Percentiles rank a stretch among this genome's conserved stretches.
Conservation (phyloP, 768 basidiomycete genomes). For the Brasilioporus rufonigricans region DNA sequence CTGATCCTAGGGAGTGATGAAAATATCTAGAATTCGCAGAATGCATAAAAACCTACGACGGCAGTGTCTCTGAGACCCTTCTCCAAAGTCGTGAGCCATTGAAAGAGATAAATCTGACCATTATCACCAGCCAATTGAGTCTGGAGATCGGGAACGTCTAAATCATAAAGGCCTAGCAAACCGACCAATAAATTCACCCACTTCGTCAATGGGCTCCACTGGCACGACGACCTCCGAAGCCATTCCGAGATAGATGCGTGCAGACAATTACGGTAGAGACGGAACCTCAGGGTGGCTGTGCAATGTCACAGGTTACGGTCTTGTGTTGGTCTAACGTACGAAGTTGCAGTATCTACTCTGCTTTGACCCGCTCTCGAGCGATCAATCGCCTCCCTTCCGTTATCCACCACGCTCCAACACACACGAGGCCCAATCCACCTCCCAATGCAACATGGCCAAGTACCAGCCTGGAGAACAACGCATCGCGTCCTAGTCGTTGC, state of each 20-base stretch:
- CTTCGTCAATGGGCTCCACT: constrained; percentile 31
- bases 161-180: constrained; percentile 7
- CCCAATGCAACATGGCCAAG: constrained; percentile 29
- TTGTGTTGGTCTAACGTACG: background rate
- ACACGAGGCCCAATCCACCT: constrained; percentile 22
- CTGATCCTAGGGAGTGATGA: constrained; percentile 47
- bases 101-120: constrained; percentile 80
- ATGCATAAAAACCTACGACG: constrained; percentile 43
- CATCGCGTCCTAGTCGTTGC: constrained; percentile 13
- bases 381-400: constrained; percentile 27
- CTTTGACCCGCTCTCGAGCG: constrained; percentile 18
- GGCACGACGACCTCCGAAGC: constrained; percentile 21
- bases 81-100: constrained; percentile 74
- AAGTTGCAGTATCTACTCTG: constrained; percentile 12
- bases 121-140: constrained; percentile 68
- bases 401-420: constrained; percentile 30
- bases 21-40: background rate
- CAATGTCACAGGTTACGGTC: background rate
- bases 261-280: background rate
- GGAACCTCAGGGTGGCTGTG: constrained; percentile 18
- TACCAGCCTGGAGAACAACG: constrained; percentile 20
- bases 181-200: constrained; percentile 15
- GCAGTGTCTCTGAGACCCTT: constrained; percentile 48
- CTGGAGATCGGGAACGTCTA: constrained; percentile 36
- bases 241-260: constrained; percentile 21